Conservation (phyloP, 108 stramenopile species). For the Pseudonitzschia multistriata region DNA sequence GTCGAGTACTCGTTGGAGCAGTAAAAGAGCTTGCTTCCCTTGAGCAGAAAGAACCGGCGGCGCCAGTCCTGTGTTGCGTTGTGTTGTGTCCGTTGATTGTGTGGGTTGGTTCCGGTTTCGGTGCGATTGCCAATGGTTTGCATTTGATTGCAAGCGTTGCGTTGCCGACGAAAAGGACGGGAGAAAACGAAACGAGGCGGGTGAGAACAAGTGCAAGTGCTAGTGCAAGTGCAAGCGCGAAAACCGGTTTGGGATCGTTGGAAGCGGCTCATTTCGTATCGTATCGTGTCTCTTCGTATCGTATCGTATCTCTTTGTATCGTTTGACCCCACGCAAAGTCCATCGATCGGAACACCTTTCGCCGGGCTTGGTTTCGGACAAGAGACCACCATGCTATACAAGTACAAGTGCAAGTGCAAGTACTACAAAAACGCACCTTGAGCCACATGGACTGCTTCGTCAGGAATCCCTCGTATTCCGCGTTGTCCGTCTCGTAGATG, state of each 20-base stretch:
- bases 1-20: slow-evolving; percentile 73
- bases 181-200: not conserved
- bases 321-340: too few species aligned
- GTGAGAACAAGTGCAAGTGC: slow-evolving; percentile 19
- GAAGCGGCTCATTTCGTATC: too few species aligned
- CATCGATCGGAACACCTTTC: too few species aligned
- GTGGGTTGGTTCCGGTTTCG: too few species aligned
- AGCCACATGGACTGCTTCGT: slow-evolving; percentile 92
- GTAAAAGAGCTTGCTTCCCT: slow-evolving; percentile 96
- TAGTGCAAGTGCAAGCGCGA: too few species aligned
- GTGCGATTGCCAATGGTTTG: not conserved
- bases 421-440: slow-evolving; percentile 74
- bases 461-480: slow-evolving; percentile 89
- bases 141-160: not conserved
- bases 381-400: not conserved
- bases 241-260: too few species aligned
- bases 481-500: slow-evolving; percentile 77
- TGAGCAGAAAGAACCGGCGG: slow-evolving; percentile 96
- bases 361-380: too few species aligned
- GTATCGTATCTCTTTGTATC: too few species aligned
- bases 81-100: too few species aligned
- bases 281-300: not conserved
- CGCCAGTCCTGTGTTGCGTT: slow-evolving; percentile 92
- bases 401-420: too few species aligned
- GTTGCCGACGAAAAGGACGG: not conserved